Evolutionary conservation across 2,329 filamentous ascomycete species (phyloP).

Genomic region (Cucurbitaria berberidis): DNA sequence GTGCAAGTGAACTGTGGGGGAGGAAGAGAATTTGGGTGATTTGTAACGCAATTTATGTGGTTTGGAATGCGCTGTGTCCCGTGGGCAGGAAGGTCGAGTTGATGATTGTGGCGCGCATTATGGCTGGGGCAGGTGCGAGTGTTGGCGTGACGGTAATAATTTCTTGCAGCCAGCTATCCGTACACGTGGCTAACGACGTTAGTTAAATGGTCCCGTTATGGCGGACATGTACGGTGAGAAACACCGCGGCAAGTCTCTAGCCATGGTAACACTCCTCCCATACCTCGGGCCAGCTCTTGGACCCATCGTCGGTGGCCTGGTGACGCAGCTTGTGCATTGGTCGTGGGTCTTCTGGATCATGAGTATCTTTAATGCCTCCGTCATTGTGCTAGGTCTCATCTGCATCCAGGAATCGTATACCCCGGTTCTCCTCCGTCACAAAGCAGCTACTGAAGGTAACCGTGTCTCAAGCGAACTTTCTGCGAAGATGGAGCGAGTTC

Average conservation of each 20-base stretch:
- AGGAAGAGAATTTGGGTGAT: conserved; percentile 9
- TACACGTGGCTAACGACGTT: neutral
- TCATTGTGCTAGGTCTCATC: conserved; percentile 36
- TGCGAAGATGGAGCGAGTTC: conserved; percentile 57
- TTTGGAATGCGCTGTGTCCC: conserved; percentile 19
- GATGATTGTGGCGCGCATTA: conserved; percentile 18
- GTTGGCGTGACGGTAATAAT: conserved; percentile 12
- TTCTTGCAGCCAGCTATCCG: too few relatives aligned
- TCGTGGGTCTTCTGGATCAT: conserved; percentile 35
- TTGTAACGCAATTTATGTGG: conserved; percentile 15
- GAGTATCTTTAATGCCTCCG: conserved; percentile 19
- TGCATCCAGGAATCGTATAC: conserved; percentile 54
- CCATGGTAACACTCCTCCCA: conserved; percentile 15
- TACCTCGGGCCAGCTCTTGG: conserved; percentile 32
- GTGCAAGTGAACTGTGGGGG: conserved; percentile 16
- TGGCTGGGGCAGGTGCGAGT: conserved; percentile 21
- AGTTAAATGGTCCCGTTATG: conserved; percentile 22
- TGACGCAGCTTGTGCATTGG: conserved; percentile 25
- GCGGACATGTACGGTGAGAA: conserved; percentile 17
- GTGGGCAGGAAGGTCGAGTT: conserved; percentile 5
- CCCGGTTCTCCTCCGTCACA: conserved; percentile 52
- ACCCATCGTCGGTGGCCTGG: conserved; percentile 31
- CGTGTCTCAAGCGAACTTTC: neutral
- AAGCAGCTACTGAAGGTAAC: conserved; percentile 54
- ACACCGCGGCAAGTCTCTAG: conserved; percentile 19